These are phyloP conservation scores for Lipomyces oligophaga DNA, from an alignment of 805 yeast species.

Conservation along the genomic window DNA sequence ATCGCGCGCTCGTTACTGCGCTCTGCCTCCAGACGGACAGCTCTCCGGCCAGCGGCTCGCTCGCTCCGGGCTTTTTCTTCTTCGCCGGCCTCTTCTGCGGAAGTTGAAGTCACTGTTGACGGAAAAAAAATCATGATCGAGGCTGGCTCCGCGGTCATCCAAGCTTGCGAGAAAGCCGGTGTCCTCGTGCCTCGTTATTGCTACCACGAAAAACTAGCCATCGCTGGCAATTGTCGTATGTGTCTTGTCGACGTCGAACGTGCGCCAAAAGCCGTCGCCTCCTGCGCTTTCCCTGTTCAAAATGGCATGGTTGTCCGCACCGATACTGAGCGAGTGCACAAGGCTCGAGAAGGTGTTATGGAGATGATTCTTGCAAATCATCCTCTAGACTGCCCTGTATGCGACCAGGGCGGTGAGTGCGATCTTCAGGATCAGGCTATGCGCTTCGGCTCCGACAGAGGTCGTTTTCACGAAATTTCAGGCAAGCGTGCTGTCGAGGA, in stretches of 20 bases:
- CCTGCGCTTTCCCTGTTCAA: conserved; percentile 90
- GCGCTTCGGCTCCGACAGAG: conserved; percentile 78
- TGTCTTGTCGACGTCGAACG: conserved; percentile 85
- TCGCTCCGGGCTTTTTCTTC: conserved; percentile 37
- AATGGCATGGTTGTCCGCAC: conserved; percentile 86
- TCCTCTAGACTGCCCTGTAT: conserved; percentile 87
- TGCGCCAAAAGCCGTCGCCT: conserved; percentile 85
- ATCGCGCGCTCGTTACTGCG: conserved; percentile 19
- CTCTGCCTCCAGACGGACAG: conserved; percentile 2
- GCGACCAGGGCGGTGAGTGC: conserved; percentile 95
- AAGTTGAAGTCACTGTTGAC: conserved; percentile 56
- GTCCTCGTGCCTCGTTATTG: conserved; percentile 85
- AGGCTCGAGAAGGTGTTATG: conserved; percentile 86
- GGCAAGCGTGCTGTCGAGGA: conserved; percentile 90
- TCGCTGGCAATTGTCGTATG: conserved; percentile 93
- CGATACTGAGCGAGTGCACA: conserved; percentile 68
- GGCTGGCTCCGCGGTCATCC: conserved; percentile 75
- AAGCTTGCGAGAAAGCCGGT: conserved; percentile 89
- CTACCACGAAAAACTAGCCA: conserved; percentile 84
- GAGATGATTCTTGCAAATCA: conserved; percentile 85
- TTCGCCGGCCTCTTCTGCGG: conserved; percentile 43
- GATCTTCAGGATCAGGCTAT: conserved; percentile 84
- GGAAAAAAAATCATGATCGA: conserved; percentile 73
- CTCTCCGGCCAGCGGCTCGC: conserved; percentile 4
- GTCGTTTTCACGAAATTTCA: conserved; percentile 72